These are phyloP conservation scores for Kurtzmaniella quercitrusa DNA, from an alignment of 1,139 yeast species.

Conservation along the genomic window DNA sequence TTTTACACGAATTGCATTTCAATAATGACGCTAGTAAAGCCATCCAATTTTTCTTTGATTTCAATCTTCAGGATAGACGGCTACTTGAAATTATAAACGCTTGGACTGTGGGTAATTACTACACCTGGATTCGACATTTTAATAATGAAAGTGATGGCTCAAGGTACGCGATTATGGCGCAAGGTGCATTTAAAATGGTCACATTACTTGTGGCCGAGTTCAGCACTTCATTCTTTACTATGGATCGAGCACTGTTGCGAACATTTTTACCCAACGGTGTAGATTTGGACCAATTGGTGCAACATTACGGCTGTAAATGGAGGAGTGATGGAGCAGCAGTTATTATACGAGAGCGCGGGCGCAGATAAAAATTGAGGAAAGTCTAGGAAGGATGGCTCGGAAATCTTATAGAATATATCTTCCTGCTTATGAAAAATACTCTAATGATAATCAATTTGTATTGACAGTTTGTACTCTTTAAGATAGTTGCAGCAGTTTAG, in stretches of 20 bases:
- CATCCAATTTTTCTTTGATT: slow-evolving; percentile 24
- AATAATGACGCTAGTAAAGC: slow-evolving; percentile 35
- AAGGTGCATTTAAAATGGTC: slow-evolving; percentile 33
- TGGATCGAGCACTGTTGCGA: slow-evolving; percentile 19
- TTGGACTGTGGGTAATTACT: slow-evolving; percentile 38
- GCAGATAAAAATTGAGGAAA: slow-evolving; percentile 7
- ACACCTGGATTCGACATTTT: slow-evolving; percentile 37
- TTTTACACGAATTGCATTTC: slow-evolving; percentile 48
- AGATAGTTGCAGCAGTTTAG: not conserved
- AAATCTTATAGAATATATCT: no score
- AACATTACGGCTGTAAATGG: slow-evolving; percentile 25
- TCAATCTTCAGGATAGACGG: slow-evolving; percentile 20
- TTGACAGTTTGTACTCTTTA: not conserved
- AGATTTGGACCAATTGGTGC: slow-evolving; percentile 16
- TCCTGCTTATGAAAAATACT: no score
- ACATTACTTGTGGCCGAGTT: slow-evolving; percentile 27
- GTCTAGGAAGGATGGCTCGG: not conserved
- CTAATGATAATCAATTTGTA: no score
- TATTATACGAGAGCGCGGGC: slow-evolving; percentile 17
- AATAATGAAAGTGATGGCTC: slow-evolving; percentile 27
- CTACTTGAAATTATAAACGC: slow-evolving; percentile 24
- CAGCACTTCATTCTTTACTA: slow-evolving; percentile 33
- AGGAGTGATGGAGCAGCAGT: slow-evolving; percentile 19
- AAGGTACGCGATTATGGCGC: slow-evolving; percentile 35
- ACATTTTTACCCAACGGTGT: slow-evolving; percentile 27